phyloP scores from a whole-genome alignment of 2,329 filamentous ascomycete genomes.

The Claviceps sorghi region DNA sequence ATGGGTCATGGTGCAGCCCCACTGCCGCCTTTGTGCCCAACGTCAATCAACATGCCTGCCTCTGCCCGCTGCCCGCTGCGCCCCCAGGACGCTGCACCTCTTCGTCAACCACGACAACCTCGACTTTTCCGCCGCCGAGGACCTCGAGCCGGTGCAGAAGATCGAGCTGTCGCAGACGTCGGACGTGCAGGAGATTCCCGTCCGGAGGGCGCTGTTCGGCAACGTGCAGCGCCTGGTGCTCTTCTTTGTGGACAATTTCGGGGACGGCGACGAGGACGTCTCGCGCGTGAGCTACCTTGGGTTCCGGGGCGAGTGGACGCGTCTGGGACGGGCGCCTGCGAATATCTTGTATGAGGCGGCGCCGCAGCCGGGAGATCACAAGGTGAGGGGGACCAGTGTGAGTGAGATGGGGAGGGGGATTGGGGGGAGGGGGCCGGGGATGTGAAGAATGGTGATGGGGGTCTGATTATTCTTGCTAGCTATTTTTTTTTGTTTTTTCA shows the following conservation, averaged over 20 bases:
- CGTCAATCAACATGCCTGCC: background rate
- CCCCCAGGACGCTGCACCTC: constrained; percentile 71
- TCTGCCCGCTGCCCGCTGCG: constrained; percentile 34
- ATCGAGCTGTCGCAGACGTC: constrained; percentile 64
- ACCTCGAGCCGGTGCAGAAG: constrained; percentile 56
- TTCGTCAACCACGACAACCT: constrained; percentile 78
- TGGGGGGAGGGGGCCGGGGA: constrained; percentile 26
- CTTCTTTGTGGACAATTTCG: constrained; percentile 88
- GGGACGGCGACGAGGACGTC: constrained; percentile 63
- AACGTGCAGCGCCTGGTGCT: constrained; percentile 68
- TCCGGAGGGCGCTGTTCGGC: constrained; percentile 80
- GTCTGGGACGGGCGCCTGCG: constrained; percentile 53
- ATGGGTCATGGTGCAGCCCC: too few relatives aligned
- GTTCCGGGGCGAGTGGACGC: constrained; percentile 91
- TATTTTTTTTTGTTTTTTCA: background rate
- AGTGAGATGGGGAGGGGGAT: constrained; percentile 42
- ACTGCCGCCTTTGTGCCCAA: background rate
- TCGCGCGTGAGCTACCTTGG: constrained; percentile 71
- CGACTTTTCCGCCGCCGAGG: constrained; percentile 65
- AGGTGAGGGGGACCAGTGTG: constrained; percentile 40
- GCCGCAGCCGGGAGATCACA: constrained; percentile 80
- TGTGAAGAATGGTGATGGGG: constrained; percentile 8
- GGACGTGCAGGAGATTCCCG: constrained; percentile 73
- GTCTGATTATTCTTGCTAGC: too few relatives aligned
- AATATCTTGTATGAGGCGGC: constrained; percentile 90